Evolutionary conservation across 2,329 filamentous ascomycete species (phyloP).

Genomic region (Gnomoniopsis smithogilvyi): DNA sequence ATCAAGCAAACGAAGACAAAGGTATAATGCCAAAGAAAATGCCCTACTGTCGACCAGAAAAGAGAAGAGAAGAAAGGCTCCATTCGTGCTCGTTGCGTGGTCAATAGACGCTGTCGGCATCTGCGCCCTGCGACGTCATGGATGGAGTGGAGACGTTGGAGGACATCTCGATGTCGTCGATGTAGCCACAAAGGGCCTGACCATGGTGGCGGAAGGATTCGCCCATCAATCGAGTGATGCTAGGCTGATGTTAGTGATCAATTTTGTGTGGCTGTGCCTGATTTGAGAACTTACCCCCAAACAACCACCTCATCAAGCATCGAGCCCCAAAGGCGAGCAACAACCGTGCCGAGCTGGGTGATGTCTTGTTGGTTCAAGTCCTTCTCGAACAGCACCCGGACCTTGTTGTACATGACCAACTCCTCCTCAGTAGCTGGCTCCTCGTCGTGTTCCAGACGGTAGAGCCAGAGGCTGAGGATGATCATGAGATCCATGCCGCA

Average conservation of each 20-base stretch:
- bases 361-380: conserved; percentile 81
- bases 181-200: conserved; percentile 90
- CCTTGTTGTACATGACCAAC: conserved; percentile 85
- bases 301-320: conserved; percentile 99
- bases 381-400: conserved; percentile 86
- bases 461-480: conserved; percentile 95
- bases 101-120: conserved; percentile 71
- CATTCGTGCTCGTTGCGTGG: conserved; percentile 38
- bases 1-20: conserved; percentile 31
- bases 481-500: conserved; percentile 97
- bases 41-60: conserved; percentile 26
- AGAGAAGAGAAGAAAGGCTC: conserved; percentile 46
- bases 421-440: conserved; percentile 85
- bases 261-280: background rate
- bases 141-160: conserved; percentile 68
- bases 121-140: conserved; percentile 68
- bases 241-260: conserved; percentile 45
- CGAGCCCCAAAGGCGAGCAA: conserved; percentile 92
- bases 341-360: conserved; percentile 87
- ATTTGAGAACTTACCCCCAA: conserved; percentile 77
- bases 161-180: conserved; percentile 74
- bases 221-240: conserved; percentile 92
- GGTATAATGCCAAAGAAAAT: conserved; percentile 37
- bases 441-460: conserved; percentile 98
- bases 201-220: conserved; percentile 97